Conservation (phyloP, 1,284 basidiomycete species). For the Cutaneotrichosporon cutaneum region DNA sequence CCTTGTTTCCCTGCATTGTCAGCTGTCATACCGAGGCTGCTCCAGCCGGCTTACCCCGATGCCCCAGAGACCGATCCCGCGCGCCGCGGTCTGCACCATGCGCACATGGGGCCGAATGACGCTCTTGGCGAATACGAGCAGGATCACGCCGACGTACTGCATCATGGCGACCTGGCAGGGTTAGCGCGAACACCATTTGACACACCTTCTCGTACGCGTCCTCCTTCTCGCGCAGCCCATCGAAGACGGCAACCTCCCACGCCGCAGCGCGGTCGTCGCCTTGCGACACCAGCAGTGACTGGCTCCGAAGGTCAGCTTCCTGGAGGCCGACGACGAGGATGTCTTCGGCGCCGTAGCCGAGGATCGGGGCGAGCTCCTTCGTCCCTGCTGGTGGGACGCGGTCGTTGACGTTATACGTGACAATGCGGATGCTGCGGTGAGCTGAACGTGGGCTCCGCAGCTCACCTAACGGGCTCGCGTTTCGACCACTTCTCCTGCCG, state of each 20-base stretch:
- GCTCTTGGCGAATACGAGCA: slow-evolving; percentile 57
- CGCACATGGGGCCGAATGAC: slow-evolving; percentile 41
- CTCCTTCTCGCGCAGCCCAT: slow-evolving; percentile 56
- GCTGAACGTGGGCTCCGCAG: slow-evolving; percentile 11
- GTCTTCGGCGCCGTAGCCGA: slow-evolving; percentile 42
- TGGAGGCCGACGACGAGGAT: slow-evolving; percentile 47
- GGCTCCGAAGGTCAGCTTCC: slow-evolving; percentile 42
- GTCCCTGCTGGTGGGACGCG: slow-evolving; percentile 42
- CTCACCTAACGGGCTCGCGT: slow-evolving; percentile 14
- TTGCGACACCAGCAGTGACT: slow-evolving; percentile 43
- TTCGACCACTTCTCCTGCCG: slow-evolving; percentile 37
- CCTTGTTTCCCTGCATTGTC: slow-evolving; percentile 46
- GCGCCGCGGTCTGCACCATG: slow-evolving; percentile 35
- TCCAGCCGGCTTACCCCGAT: slow-evolving; percentile 35
- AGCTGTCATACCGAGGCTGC: slow-evolving; percentile 23
- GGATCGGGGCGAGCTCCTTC: slow-evolving; percentile 37
- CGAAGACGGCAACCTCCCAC: slow-evolving; percentile 58
- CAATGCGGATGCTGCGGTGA: slow-evolving; percentile 35
- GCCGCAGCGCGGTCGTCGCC: slow-evolving; percentile 54
- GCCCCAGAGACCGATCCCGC: slow-evolving; percentile 45
- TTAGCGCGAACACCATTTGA: neutral
- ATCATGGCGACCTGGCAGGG: slow-evolving; percentile 32
- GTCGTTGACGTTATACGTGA: slow-evolving; percentile 51
- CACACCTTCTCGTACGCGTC: slow-evolving; percentile 38
- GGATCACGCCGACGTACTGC: slow-evolving; percentile 54